phyloP scores from a whole-genome alignment of 2,329 filamentous ascomycete species.

The Microdochium nivale region DNA sequence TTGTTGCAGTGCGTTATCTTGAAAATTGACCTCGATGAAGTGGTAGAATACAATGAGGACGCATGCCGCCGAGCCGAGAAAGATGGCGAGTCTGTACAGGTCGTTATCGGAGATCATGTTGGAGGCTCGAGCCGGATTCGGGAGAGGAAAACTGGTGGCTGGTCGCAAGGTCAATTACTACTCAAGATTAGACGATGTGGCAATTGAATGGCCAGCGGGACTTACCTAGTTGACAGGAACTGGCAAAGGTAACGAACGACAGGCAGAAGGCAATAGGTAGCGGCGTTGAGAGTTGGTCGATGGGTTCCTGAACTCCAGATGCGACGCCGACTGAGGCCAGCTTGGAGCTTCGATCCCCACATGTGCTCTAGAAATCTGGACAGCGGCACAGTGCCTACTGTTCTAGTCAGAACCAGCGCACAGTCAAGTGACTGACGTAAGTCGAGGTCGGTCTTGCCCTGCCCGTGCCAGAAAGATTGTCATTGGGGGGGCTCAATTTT shows the following conservation, averaged over 20 bases:
- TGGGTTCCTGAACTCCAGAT: background rate
- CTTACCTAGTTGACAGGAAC: background rate
- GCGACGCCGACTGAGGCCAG: conserved; percentile 18
- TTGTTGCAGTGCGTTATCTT: conserved; percentile 14
- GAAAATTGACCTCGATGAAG: conserved; percentile 91
- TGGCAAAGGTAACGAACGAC: no score
- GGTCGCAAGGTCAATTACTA: background rate
- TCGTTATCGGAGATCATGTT: conserved; percentile 92
- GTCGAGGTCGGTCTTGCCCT: background rate
- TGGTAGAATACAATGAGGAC: conserved; percentile 91
- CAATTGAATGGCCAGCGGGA: background rate
- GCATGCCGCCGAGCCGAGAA: conserved; percentile 85
- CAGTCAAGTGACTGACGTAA: background rate
- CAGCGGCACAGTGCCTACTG: background rate
- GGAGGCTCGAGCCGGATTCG: conserved; percentile 11
- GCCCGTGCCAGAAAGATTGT: background rate
- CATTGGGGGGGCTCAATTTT: background rate
- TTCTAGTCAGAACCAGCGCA: background rate
- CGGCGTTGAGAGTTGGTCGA: background rate
- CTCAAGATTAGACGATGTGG: background rate
- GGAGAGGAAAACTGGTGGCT: background rate
- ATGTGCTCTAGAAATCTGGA: background rate
- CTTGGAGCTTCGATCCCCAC: conserved; percentile 14
- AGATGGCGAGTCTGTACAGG: conserved; percentile 85
- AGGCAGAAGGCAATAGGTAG: no score